Evolutionary conservation across 2,329 filamentous ascomycete genomes (phyloP), one percentile per base, ranked within the genome.

Genomic region (Chaetomium strumarium): DNA sequence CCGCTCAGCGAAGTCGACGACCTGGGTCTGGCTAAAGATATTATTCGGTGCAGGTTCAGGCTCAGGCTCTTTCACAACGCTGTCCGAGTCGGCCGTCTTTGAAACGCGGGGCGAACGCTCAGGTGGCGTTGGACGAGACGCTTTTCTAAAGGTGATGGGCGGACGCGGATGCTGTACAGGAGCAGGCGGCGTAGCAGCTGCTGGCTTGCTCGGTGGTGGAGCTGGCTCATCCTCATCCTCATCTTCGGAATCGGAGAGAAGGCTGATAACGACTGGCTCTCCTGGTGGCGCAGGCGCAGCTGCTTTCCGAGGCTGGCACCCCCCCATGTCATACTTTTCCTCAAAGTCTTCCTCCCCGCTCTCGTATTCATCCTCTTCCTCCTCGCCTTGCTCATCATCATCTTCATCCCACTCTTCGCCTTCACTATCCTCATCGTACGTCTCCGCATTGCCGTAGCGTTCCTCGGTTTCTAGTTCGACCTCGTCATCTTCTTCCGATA

Each of bases 191-290:
- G 50, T 10, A 44, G 47, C 33, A 46, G 39, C 20, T 2, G 48
- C 24, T 17, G 55, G 20, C 16, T 46, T 50, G 5, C 11, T 48
- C 2, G 55, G 56, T 13, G 52, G 24, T 24, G 51, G 52, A 37
- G 49, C 49, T n/a, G 53, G 52, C 10, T 47, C 37, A 16, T 52
- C 49, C 14, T 62, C 45, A n/a, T 60, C 60, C 10, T 72, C 66
- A 41, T 70, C 67, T 31, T 76, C 73, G 2, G 71, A 74, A 52
- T 77, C 73, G 0, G 75, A 76, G 3, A 77, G 63, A 10, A 78
- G 59, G 49, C 70, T 70, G 53, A 78, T 78, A 16, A 77, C 68
- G 4, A 76, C 67, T 1, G 73, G 72, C 8, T 66, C 63, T 8
- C 62, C 63, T 1, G 67, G 54, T 10, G 55, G 55, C 11, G 61